A percentile compares a stretch with the other conserved stretches of the same genome.
phyloP scores from a whole-genome alignment of 495 filamentous ascomycete genomes.

The Talaromyces trachyspermus region DNA sequence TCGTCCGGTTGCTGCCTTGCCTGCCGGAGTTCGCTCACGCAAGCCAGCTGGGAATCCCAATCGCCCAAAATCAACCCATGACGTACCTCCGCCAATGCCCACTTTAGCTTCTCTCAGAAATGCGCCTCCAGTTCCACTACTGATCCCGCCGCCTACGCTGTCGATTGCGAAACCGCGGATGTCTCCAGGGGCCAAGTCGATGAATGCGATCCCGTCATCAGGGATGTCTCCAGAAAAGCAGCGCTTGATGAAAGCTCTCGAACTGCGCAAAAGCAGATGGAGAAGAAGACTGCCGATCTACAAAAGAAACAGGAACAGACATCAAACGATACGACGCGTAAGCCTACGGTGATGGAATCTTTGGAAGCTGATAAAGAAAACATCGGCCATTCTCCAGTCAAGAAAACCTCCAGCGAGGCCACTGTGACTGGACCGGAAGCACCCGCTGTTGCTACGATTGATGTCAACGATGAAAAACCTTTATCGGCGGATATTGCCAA shows the following conservation, averaged over 20 bases:
- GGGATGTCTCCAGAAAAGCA: constrained; percentile 83
- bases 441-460: constrained; percentile 4
- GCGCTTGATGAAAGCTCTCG: constrained; percentile 86
- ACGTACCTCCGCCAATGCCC: constrained; percentile 28
- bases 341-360: constrained; percentile 7
- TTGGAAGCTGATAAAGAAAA: constrained; percentile 31
- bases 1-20: constrained; percentile 65
- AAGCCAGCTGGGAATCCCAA: constrained; percentile 23
- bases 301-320: constrained; percentile 23
- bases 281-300: constrained; percentile 28
- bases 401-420: constrained; percentile 5
- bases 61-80: constrained; percentile 39
- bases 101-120: constrained; percentile 22
- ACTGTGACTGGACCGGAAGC: constrained; percentile 1
- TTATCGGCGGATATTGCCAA: constrained; percentile 10
- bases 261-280: constrained; percentile 73
- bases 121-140: constrained; percentile 34
- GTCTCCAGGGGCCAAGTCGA: constrained; percentile 46
- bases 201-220: constrained; percentile 43
- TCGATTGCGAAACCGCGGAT: constrained; percentile 39
- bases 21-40: constrained; percentile 40
- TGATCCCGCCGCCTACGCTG: constrained; percentile 42
- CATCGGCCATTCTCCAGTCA: constrained; percentile 14
- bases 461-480: constrained; percentile 5
- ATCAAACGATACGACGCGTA: constrained; percentile 4